phyloP scores from a whole-genome alignment of 2,329 filamentous ascomycete species.

The Aspergillus felis region DNA sequence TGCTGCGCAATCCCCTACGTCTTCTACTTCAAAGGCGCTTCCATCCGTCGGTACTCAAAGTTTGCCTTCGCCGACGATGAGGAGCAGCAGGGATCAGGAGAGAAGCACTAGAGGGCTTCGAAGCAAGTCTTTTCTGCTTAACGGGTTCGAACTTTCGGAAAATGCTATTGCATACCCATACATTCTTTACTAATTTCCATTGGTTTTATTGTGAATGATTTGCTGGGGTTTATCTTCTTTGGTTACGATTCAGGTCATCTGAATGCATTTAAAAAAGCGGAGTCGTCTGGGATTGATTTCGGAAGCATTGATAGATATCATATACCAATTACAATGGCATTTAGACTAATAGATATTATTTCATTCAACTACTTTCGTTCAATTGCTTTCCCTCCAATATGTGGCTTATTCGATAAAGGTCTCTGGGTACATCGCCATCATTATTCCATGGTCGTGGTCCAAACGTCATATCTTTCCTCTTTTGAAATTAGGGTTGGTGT shows the following conservation, averaged over 20 bases:
- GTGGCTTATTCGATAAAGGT: no score
- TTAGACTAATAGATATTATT: not conserved
- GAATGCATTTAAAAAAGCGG: not conserved
- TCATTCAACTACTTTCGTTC: not conserved
- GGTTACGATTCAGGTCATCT: not conserved
- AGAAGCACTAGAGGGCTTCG: constrained; percentile 2
- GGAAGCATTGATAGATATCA: not conserved
- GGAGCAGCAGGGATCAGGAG: constrained; percentile 30
- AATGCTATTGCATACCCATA: not conserved
- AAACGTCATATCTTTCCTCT: not conserved
- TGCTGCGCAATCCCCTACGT: constrained; percentile 80
- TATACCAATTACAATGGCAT: not conserved
- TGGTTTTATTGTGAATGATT: not conserved
- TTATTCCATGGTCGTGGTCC: not conserved
- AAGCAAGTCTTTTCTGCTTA: not conserved
- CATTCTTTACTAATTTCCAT: not conserved
- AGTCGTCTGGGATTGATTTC: not conserved
- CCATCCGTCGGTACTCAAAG: constrained; percentile 64
- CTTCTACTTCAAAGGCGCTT: constrained; percentile 73
- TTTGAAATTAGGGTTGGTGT: not conserved
- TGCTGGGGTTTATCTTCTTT: not conserved
- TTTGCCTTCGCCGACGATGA: constrained; percentile 66
- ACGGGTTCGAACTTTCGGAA: not conserved
- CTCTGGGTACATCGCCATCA: not conserved
- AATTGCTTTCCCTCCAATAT: no score